Percentiles rank a stretch among this genome's conserved stretches.
These are phyloP conservation scores for Penicillium sp. DNA, from an alignment of 2,329 filamentous ascomycete genomes.

Conservation along the genomic window DNA sequence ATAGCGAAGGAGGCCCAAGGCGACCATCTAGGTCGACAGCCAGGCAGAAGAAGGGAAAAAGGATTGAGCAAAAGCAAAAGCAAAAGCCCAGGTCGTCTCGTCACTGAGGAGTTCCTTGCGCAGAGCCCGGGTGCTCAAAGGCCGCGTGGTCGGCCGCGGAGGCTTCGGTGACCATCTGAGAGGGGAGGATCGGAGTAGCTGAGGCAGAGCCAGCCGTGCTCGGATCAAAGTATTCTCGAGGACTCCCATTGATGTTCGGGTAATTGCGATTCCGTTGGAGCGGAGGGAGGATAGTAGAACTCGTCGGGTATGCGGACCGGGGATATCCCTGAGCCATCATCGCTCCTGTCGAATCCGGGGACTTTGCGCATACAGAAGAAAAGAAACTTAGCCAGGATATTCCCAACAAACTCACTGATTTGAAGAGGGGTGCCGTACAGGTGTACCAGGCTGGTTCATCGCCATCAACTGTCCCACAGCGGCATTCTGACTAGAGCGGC, in stretches of 20 bases:
- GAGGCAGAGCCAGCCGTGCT: conserved; percentile 26
- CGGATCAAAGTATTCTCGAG: conserved; percentile 40
- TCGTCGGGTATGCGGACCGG: conserved; percentile 37
- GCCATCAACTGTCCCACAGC: conserved; percentile 42
- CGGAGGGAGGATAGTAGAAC: conserved; percentile 41
- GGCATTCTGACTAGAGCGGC: conserved; percentile 40
- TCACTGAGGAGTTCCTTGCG: conserved; percentile 39
- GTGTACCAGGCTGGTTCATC: conserved; percentile 43
- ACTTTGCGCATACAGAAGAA: conserved; percentile 31
- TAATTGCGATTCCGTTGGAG: conserved; percentile 38
- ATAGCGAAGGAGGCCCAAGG: conserved; percentile 1
- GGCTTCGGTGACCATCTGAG: conserved; percentile 38
- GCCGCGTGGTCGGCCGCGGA: conserved; percentile 28
- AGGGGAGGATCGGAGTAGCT: conserved; percentile 40
- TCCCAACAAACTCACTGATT: conserved; percentile 26
- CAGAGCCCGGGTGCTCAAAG: conserved; percentile 37
- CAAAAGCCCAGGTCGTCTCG: conserved; percentile 2
- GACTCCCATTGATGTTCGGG: conserved; percentile 33
- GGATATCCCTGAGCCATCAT: conserved; percentile 43
- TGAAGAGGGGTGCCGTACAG: conserved; percentile 39
- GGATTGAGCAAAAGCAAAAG: conserved; percentile 20
- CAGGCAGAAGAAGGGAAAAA: conserved; percentile 14
- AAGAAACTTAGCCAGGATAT: conserved; percentile 32
- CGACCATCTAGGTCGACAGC: not conserved
- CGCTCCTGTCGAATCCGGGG: conserved; percentile 40